Evolutionary conservation across 2,329 filamentous ascomycete genomes (phyloP).

Genomic region (Xylaria sp.): DNA sequence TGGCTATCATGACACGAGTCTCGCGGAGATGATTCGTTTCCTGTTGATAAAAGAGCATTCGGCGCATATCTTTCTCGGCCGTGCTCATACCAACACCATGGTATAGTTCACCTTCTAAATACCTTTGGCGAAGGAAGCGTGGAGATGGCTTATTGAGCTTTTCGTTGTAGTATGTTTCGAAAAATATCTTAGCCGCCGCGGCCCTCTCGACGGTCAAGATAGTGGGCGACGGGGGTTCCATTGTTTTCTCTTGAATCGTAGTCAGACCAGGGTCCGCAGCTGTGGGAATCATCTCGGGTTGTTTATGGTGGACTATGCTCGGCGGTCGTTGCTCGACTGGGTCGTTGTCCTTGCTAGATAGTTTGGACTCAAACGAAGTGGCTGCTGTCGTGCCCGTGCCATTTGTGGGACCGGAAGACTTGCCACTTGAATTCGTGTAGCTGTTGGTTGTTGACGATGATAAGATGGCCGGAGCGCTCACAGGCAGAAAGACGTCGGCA

Average conservation of each 20-base stretch:
- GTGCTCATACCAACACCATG: constrained; percentile 46
- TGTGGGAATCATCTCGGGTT: constrained; percentile 18
- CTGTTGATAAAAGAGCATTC: constrained; percentile 55
- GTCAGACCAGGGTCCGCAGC: constrained; percentile 28
- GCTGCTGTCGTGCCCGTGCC: constrained; percentile 33
- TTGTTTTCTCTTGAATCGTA: constrained; percentile 33
- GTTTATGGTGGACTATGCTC: constrained; percentile 27
- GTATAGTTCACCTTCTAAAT: constrained; percentile 60
- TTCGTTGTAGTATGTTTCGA: constrained; percentile 81
- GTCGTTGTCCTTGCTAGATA: constrained; percentile 30
- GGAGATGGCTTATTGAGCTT: constrained; percentile 53
- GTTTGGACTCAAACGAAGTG: constrained; percentile 40
- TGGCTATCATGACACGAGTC: constrained; percentile 62
- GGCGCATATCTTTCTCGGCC: constrained; percentile 49
- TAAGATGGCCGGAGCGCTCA: constrained; percentile 21
- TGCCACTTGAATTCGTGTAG: constrained; percentile 30
- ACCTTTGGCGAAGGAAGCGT: constrained; percentile 55
- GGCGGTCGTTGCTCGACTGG: constrained; percentile 29
- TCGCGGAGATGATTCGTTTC: constrained; percentile 75
- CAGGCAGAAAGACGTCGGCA: constrained; percentile 23
- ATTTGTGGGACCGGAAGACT: constrained; percentile 25
- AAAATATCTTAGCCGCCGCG: constrained; percentile 75
- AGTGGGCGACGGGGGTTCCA: constrained; percentile 31
- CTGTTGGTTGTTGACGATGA: constrained; percentile 25
- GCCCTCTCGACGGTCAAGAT: constrained; percentile 67